Percentiles rank a stretch among this genome's conserved stretches.
Evolutionary conservation across 495 filamentous ascomycete genomes (phyloP).

Genomic region (Sordaria brevicollis): DNA sequence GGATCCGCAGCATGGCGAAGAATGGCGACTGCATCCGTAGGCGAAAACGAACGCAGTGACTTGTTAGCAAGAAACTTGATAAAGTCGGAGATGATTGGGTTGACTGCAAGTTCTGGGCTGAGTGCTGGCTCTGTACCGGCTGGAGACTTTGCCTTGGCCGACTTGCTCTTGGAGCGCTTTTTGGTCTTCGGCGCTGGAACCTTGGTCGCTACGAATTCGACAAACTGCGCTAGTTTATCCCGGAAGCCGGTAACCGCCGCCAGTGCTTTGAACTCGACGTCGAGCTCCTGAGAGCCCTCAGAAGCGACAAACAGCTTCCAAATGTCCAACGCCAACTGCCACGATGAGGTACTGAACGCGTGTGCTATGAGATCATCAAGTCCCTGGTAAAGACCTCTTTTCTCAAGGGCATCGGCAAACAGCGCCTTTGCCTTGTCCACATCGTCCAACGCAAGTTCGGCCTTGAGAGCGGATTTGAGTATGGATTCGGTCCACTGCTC

Average conservation of each 20-base stretch:
- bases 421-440: conserved; percentile 8
- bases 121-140: neutral
- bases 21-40: conserved; percentile 11
- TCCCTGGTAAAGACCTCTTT: conserved; percentile 6
- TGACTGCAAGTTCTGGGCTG: neutral
- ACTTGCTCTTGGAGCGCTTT: neutral
- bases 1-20: conserved; percentile 17
- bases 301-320: conserved; percentile 10
- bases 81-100: neutral
- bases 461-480: conserved; percentile 14
- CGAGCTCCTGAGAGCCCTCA: neutral
- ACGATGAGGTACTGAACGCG: conserved; percentile 11
- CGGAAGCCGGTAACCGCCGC: conserved; percentile 3
- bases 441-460: conserved; percentile 11
- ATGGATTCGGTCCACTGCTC: conserved; percentile 16
- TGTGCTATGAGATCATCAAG: conserved; percentile 16
- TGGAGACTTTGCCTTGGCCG: neutral
- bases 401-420: conserved; percentile 9
- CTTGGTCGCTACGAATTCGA: neutral
- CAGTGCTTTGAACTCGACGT: neutral
- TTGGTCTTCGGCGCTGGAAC: neutral
- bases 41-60: conserved; percentile 9
- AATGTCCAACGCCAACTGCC: conserved; percentile 11
- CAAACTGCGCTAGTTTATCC: conserved; percentile 1
- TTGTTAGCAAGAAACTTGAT: conserved; percentile 7